phyloP scores from a whole-genome alignment of 495 filamentous ascomycete genomes.

The Geopyxis carbonaria region DNA sequence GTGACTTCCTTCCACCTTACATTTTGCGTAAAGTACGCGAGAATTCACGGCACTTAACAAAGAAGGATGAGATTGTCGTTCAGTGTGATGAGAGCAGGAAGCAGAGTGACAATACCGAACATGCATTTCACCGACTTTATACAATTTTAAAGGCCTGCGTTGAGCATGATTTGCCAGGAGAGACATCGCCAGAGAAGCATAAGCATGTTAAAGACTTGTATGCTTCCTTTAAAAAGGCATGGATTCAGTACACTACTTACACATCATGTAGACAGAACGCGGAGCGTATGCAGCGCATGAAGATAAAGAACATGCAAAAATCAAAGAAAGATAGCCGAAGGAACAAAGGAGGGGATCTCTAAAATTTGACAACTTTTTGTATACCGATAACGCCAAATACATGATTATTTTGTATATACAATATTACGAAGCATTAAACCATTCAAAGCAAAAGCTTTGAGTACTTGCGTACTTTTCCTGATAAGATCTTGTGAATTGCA shows the following conservation, averaged over 20 bases:
- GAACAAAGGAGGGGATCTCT: background rate
- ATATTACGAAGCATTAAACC: too few species aligned
- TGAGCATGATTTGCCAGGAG: background rate
- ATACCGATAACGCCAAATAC: too few species aligned
- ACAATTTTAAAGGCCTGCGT: background rate
- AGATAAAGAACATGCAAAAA: background rate
- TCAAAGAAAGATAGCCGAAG: background rate
- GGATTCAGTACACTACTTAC: background rate
- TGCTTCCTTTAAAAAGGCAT: too few species aligned
- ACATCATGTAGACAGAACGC: background rate
- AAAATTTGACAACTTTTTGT: too few species aligned
- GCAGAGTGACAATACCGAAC: constrained; percentile 45
- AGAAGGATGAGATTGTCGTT: constrained; percentile 41
- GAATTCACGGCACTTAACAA: constrained; percentile 34
- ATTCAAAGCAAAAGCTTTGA: constrained; percentile 5
- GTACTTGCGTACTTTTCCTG: constrained; percentile 10
- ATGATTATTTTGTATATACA: too few species aligned
- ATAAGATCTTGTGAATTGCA: constrained; percentile 42
- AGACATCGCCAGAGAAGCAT: constrained; percentile 2
- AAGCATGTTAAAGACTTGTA: constrained; percentile 3
- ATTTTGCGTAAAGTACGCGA: constrained; percentile 45
- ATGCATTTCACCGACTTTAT: constrained; percentile 47
- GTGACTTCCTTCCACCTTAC: constrained; percentile 42
- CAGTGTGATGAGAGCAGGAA: constrained; percentile 51
- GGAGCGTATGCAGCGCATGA: background rate